A percentile compares a stretch with the other conserved stretches of the same genome.
These are phyloP conservation scores for Nemania sp. DNA, from an alignment of 2,329 filamentous ascomycete species.

Conservation along the genomic window DNA sequence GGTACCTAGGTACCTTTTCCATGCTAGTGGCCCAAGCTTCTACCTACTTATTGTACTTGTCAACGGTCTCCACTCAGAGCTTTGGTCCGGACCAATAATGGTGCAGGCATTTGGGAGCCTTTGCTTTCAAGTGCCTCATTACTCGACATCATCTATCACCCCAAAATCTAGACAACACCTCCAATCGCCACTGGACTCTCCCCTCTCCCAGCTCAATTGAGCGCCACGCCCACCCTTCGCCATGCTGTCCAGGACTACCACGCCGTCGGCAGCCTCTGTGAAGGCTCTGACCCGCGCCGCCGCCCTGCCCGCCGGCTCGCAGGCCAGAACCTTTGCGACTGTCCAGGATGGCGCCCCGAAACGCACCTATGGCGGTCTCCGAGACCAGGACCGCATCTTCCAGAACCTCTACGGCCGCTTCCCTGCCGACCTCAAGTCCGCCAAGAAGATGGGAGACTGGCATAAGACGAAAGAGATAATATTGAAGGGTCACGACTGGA, in stretches of 20 bases:
- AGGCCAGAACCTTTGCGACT: conserved; percentile 81
- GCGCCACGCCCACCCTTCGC: conserved; percentile 50
- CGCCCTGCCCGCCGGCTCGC: conserved; percentile 55
- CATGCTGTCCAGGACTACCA: conserved; percentile 60
- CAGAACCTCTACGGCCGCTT: conserved; percentile 97
- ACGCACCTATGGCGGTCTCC: conserved; percentile 84
- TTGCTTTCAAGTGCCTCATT: conserved; percentile 50
- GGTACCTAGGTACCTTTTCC: not conserved
- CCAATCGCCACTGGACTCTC: conserved; percentile 47
- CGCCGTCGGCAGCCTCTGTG: conserved; percentile 56
- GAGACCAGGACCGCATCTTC: conserved; percentile 98
- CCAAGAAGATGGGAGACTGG: conserved; percentile 99
- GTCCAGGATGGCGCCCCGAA: conserved; percentile 78
- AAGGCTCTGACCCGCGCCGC: conserved; percentile 56
- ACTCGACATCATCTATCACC: conserved; percentile 41
- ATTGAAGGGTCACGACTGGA: conserved; percentile 97
- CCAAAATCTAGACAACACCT: conserved; percentile 44
- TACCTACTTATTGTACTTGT: too few relatives aligned
- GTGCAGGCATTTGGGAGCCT: conserved; percentile 42
- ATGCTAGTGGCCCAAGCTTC: conserved; percentile 43
- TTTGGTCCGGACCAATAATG: conserved; percentile 43
- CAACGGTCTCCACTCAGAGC: conserved; percentile 39
- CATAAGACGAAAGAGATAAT: conserved; percentile 99
- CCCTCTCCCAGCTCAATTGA: conserved; percentile 53
- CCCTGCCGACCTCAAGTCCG: conserved; percentile 89